Evolutionary conservation across 2,329 filamentous ascomycete genomes (phyloP).

Genomic region (Aspergillus sp.): DNA sequence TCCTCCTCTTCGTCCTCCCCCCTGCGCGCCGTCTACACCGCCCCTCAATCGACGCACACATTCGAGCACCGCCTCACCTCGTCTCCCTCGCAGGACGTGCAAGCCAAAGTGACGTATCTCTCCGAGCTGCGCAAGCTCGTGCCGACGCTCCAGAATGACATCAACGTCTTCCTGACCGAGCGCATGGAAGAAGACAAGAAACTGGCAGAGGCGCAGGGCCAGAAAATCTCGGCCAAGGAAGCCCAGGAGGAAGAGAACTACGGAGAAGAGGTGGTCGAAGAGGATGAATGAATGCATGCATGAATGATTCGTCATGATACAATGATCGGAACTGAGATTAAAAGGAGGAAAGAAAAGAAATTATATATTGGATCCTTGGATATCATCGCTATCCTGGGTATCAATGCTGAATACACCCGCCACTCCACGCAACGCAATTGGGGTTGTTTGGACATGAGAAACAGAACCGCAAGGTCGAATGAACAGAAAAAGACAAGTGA

Average conservation of each 20-base stretch:
- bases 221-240: slow-evolving; percentile 39
- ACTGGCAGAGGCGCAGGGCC: slow-evolving; percentile 31
- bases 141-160: slow-evolving; percentile 53
- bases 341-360: background rate
- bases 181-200: slow-evolving; percentile 63
- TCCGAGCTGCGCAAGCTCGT: slow-evolving; percentile 50
- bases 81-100: slow-evolving; percentile 21
- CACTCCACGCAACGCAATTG: slow-evolving; percentile 14
- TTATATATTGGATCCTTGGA: slow-evolving; percentile 19
- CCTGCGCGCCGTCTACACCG: slow-evolving; percentile 29
- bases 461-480: slow-evolving; percentile 15
- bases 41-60: slow-evolving; percentile 29
- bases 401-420: slow-evolving; percentile 31
- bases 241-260: slow-evolving; percentile 63
- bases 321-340: background rate
- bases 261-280: slow-evolving; percentile 74
- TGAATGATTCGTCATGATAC: background rate
- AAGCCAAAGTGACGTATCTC: slow-evolving; percentile 55
- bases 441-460: slow-evolving; percentile 4
- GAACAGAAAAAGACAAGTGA: slow-evolving; percentile 16
- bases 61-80: slow-evolving; percentile 35
- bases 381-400: slow-evolving; percentile 34
- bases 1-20: slow-evolving; percentile 1
- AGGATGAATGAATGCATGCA: slow-evolving; percentile 51
- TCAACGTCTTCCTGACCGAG: slow-evolving; percentile 60